Conservation (phyloP, 2,329 filamentous ascomycete species). For the Epichloe brachyelytri region DNA sequence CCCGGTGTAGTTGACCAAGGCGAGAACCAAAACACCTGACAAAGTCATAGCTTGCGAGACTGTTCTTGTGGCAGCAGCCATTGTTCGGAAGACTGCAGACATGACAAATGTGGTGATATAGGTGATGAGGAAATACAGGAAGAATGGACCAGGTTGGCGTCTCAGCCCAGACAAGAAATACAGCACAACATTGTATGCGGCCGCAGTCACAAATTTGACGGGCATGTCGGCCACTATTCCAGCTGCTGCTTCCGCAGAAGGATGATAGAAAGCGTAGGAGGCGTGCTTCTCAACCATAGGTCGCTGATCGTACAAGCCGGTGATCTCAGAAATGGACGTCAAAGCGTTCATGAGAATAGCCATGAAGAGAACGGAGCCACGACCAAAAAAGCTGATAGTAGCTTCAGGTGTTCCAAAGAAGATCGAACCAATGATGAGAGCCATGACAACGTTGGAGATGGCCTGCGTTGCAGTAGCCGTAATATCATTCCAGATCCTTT, state of each 20-base stretch:
- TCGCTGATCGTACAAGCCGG: conserved; percentile 28
- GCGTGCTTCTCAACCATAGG: conserved; percentile 37
- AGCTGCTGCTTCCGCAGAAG: conserved; percentile 39
- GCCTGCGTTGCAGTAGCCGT: conserved; percentile 32
- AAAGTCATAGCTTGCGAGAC: conserved; percentile 43
- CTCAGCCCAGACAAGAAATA: conserved; percentile 44
- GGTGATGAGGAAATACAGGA: conserved; percentile 61
- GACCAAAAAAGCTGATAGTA: conserved; percentile 38
- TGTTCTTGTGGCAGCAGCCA: conserved; percentile 58
- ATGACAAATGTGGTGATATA: conserved; percentile 58
- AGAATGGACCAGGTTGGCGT: conserved; percentile 54
- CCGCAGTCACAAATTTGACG: conserved; percentile 38
- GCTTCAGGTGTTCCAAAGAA: conserved; percentile 40
- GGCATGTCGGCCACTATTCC: conserved; percentile 43
- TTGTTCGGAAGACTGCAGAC: conserved; percentile 63
- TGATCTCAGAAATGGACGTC: conserved; percentile 42
- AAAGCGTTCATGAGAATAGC: conserved; percentile 47
- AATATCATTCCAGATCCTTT: conserved; percentile 39
- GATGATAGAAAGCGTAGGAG: conserved; percentile 38
- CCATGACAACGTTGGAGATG: conserved; percentile 38
- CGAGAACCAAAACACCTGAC: conserved; percentile 41
- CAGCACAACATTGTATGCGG: conserved; percentile 40
- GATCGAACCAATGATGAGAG: conserved; percentile 48
- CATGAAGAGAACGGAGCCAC: conserved; percentile 46
- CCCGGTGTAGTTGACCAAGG: conserved; percentile 48